These are phyloP conservation scores for Neurospora intermedia DNA, from an alignment of 495 filamentous ascomycete species.

Conservation along the genomic window DNA sequence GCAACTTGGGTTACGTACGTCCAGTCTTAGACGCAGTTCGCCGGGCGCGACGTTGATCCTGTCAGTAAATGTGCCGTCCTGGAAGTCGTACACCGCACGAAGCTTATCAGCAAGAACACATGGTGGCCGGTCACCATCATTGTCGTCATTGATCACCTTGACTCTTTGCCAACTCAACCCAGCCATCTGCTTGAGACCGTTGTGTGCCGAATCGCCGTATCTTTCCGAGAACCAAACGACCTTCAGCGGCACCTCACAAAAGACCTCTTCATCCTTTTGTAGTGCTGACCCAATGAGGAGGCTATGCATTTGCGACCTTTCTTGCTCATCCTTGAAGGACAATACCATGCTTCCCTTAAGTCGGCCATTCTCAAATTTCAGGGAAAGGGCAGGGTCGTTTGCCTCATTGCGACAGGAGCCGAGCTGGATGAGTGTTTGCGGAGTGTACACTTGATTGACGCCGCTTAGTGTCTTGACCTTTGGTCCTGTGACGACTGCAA, in stretches of 20 bases:
- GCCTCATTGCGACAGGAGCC: slow-evolving; percentile 58
- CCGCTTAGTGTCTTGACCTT: slow-evolving; percentile 65
- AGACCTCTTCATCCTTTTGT: slow-evolving; percentile 47
- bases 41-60: slow-evolving; percentile 67
- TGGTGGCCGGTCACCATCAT: slow-evolving; percentile 31
- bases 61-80: slow-evolving; percentile 61
- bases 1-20: slow-evolving; percentile 47
- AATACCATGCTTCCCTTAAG: slow-evolving; percentile 56
- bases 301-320: slow-evolving; percentile 55
- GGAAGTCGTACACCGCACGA: slow-evolving; percentile 54
- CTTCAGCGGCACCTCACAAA: slow-evolving; percentile 50
- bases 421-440: slow-evolving; percentile 57
- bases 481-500: slow-evolving; percentile 63
- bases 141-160: slow-evolving; percentile 47
- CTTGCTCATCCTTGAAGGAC: slow-evolving; percentile 58
- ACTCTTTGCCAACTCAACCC: slow-evolving; percentile 35
- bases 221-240: slow-evolving; percentile 54
- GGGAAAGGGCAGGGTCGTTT: slow-evolving; percentile 52
- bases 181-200: slow-evolving; percentile 34
- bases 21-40: slow-evolving; percentile 53
- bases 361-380: slow-evolving; percentile 59
- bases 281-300: slow-evolving; percentile 57
- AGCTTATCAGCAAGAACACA: slow-evolving; percentile 62
- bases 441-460: slow-evolving; percentile 51
- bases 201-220: slow-evolving; percentile 25